Evolutionary conservation across 345 rosid species (phyloP).

Genomic region (Combretum micranthum): DNA sequence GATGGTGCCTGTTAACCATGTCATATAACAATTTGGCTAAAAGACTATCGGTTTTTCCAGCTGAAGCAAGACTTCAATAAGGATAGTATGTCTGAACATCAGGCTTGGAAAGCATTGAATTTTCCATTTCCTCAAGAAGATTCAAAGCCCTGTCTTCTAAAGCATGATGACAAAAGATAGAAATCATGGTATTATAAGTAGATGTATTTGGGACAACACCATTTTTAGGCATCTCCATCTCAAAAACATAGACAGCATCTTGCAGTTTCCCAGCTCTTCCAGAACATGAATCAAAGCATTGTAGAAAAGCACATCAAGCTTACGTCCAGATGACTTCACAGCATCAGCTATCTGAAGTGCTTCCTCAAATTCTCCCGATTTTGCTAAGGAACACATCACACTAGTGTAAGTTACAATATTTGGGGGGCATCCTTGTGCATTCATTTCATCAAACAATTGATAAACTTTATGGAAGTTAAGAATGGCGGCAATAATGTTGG

Average conservation of each 20-base stretch:
- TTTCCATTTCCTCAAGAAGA: constrained; percentile 52
- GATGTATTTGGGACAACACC: constrained; percentile 43
- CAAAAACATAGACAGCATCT: constrained; percentile 51
- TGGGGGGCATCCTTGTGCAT: constrained; percentile 47
- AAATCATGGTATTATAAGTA: constrained; percentile 72
- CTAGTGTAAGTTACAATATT: constrained; percentile 69
- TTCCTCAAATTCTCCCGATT: constrained; percentile 43
- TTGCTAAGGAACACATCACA: constrained; percentile 52
- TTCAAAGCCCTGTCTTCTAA: constrained; percentile 37
- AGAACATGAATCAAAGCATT: constrained; percentile 68
- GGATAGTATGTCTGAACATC: constrained; percentile 69
- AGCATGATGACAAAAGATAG: constrained; percentile 57
- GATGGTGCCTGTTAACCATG: constrained; percentile 66
- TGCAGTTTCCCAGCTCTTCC: constrained; percentile 41
- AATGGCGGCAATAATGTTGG: constrained; percentile 41
- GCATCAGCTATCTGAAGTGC: constrained; percentile 42
- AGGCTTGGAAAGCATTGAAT: constrained; percentile 38
- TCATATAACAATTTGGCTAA: constrained; percentile 53
- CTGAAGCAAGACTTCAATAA: constrained; percentile 61
- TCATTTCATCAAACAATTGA: constrained; percentile 64
- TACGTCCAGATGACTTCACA: constrained; percentile 44
- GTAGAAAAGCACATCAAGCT: constrained; percentile 52
- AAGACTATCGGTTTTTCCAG: constrained; percentile 41
- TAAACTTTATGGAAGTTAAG: constrained; percentile 42
- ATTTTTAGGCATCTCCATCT: constrained; percentile 46